These are phyloP conservation scores for Saccharomycopsis fibuligera DNA, from an alignment of 805 yeast genomes.

Conservation along the genomic window DNA sequence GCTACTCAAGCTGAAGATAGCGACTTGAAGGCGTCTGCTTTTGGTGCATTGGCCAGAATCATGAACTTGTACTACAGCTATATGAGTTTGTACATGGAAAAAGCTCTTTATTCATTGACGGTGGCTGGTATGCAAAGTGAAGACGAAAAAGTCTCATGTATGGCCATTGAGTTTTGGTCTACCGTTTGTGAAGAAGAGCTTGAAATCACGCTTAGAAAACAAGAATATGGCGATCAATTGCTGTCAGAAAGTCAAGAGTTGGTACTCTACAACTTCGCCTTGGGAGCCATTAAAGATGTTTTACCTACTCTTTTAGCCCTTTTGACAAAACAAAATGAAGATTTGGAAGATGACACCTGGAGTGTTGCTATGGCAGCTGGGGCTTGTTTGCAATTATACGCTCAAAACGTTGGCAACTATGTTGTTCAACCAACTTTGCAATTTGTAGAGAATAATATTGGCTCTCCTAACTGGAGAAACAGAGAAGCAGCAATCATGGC, in stretches of 20 bases:
- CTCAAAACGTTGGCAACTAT: constrained; percentile 80
- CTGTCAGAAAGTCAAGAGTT: constrained; percentile 33
- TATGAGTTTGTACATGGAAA: constrained; percentile 96
- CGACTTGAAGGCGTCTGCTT: constrained; percentile 88
- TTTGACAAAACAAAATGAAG: constrained; percentile 85
- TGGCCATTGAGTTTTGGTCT: constrained; percentile 99
- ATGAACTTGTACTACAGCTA: constrained; percentile 82
- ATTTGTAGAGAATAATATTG: constrained; percentile 74
- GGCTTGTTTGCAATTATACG: constrained; percentile 89
- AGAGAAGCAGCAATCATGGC: constrained; percentile 99
- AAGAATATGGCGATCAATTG: constrained; percentile 48
- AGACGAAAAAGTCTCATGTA: constrained; percentile 85
- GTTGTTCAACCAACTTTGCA: constrained; percentile 80
- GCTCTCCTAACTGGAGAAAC: constrained; percentile 63
- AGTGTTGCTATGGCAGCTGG: constrained; percentile 98
- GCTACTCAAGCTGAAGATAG: constrained; percentile 86
- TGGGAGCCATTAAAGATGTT: constrained; percentile 76
- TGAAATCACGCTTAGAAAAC: constrained; percentile 65
- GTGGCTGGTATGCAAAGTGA: constrained; percentile 84
- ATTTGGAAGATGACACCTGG: constrained; percentile 95
- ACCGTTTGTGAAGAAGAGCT: constrained; percentile 98
- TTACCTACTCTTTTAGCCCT: constrained; percentile 78
- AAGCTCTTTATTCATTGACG: constrained; percentile 85
- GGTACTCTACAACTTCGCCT: constrained; percentile 71
- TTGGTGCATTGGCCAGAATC: constrained; percentile 89